These are phyloP conservation scores for Candida sp. DNA, from an alignment of 1,139 yeast genomes.

Conservation along the genomic window DNA sequence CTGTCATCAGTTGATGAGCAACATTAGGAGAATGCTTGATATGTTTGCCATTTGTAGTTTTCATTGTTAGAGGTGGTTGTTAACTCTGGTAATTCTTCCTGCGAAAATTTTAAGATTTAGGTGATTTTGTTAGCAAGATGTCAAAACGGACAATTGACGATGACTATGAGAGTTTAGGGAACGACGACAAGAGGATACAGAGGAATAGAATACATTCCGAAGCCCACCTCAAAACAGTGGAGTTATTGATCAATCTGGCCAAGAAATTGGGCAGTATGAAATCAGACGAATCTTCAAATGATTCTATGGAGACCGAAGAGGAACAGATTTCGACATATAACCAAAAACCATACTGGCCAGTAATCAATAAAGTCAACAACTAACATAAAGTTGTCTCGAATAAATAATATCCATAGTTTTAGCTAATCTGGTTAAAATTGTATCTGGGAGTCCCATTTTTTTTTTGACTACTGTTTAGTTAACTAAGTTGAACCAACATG, in stretches of 20 bases:
- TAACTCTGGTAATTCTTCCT: background rate
- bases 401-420: too few species aligned
- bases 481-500: too few species aligned
- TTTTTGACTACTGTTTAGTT: too few species aligned
- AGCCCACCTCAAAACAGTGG: conserved; percentile 25
- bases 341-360: conserved; percentile 32
- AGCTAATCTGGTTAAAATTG: too few species aligned
- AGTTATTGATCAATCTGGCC: conserved; percentile 20
- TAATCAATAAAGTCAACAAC: conserved; percentile 5
- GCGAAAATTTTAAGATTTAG: conserved; percentile 1
- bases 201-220: conserved; percentile 25
- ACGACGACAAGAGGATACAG: conserved; percentile 19
- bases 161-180: conserved; percentile 3
- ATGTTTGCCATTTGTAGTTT: conserved; percentile 20
- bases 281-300: background rate
- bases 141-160: conserved; percentile 8
- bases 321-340: conserved; percentile 8
- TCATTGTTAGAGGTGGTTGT: background rate
- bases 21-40: conserved; percentile 47
- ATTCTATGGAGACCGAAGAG: conserved; percentile 1
- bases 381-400: too few species aligned
- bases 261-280: background rate
- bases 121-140: background rate
- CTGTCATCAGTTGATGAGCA: conserved; percentile 25
- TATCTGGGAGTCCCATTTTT: background rate